Conservation (phyloP, 805 yeast genomes). For the Alloascoidea africana region DNA sequence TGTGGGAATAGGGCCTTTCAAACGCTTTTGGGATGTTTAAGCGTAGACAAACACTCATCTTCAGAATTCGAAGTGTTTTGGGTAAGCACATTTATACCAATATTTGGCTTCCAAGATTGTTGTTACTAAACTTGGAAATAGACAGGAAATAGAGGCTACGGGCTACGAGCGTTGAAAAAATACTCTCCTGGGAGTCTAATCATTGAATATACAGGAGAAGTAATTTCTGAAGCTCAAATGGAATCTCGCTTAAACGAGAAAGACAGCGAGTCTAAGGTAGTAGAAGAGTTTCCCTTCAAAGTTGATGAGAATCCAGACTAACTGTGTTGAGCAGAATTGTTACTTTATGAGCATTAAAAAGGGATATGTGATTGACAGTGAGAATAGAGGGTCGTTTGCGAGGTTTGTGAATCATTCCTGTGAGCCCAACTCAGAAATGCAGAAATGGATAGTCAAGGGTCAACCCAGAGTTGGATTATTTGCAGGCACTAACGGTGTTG, state of each 20-base stretch:
- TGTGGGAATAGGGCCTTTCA: too few relatives aligned
- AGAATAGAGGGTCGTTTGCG: conserved; percentile 23
- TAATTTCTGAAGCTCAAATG: too few relatives aligned
- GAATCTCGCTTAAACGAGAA: too few relatives aligned
- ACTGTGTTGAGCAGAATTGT: conserved; percentile 12
- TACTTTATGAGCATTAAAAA: conserved; percentile 21
- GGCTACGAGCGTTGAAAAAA: conserved; percentile 16
- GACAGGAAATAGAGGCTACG: conserved; percentile 20
- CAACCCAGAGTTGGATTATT: conserved; percentile 23
- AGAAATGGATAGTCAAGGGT: conserved; percentile 23
- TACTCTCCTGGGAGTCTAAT: conserved; percentile 16
- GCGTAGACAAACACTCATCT: too few relatives aligned
- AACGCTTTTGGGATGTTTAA: too few relatives aligned
- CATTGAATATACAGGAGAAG: conserved; percentile 25
- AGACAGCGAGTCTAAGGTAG: too few relatives aligned
- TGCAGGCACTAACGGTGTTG: conserved; percentile 16
- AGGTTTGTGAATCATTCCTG: too few relatives aligned
- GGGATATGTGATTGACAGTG: conserved; percentile 21
- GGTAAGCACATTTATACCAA: too few relatives aligned
- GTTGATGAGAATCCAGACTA: conserved; percentile 17
- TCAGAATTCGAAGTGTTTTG: too few relatives aligned
- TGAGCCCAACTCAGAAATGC: conserved; percentile 22
- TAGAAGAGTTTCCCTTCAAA: too few relatives aligned
- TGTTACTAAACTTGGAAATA: too few relatives aligned
- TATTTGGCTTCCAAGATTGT: too few relatives aligned